Evolutionary conservation across 2,329 filamentous ascomycete species (phyloP).

Genomic region (Neofusicoccum cordaticola): DNA sequence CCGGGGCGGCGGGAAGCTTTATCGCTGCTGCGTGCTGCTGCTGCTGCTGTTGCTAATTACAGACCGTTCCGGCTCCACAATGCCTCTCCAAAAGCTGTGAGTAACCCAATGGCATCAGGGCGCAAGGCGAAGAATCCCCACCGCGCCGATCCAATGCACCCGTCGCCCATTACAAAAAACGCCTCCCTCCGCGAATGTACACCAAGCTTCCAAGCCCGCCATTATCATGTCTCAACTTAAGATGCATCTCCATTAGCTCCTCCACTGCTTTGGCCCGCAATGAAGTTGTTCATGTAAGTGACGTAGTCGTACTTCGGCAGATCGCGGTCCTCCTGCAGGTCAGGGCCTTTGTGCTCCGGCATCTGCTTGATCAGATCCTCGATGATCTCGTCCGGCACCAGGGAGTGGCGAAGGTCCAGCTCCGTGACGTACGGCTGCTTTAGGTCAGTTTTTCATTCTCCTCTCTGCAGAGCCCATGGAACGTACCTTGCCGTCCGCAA

Average conservation of each 20-base stretch:
- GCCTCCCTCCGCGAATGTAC: slow-evolving; percentile 7
- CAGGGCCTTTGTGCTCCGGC: slow-evolving; percentile 78
- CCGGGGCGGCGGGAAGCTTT: slow-evolving; percentile 3
- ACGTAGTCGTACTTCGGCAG: slow-evolving; percentile 94
- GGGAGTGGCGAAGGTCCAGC: slow-evolving; percentile 88
- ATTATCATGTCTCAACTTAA: background rate
- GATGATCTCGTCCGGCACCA: slow-evolving; percentile 96
- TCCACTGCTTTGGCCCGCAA: slow-evolving; percentile 27
- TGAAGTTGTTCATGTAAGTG: slow-evolving; percentile 83
- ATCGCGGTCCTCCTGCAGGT: slow-evolving; percentile 80
- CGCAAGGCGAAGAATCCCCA: slow-evolving; percentile 5
- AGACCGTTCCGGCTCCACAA: slow-evolving; percentile 8
- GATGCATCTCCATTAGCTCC: slow-evolving; percentile 21
- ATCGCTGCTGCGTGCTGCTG: background rate
- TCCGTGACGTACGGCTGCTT: slow-evolving; percentile 86
- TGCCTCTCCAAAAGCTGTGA: slow-evolving; percentile 5
- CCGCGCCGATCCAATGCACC: slow-evolving; percentile 12
- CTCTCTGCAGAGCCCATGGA: background rate
- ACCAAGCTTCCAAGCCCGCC: slow-evolving; percentile 7
- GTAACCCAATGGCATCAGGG: slow-evolving; percentile 9
- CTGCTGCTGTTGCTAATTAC: slow-evolving; percentile 11
- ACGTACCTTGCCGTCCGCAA: slow-evolving; percentile 85
- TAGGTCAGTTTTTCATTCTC: background rate
- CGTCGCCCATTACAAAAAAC: slow-evolving; percentile 9
- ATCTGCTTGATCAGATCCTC: slow-evolving; percentile 87